These are phyloP conservation scores for Sapria himalayana DNA, from an alignment of 345 rosid species.

Conservation along the genomic window DNA sequence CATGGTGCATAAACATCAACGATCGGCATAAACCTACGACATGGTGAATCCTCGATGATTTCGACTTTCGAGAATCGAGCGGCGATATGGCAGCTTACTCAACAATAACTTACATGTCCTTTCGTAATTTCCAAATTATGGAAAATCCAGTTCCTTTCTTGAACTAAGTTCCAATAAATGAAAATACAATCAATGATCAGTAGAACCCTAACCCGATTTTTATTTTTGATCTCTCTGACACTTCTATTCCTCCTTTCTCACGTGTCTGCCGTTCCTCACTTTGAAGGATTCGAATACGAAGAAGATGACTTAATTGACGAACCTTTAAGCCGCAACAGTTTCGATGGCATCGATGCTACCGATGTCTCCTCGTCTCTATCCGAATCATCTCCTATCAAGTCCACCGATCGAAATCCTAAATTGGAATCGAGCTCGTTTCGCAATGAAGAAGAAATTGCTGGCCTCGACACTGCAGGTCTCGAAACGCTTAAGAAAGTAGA, in stretches of 20 bases:
- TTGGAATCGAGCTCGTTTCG: constrained; percentile 59
- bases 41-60: too few relatives aligned
- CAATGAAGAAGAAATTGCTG: constrained; percentile 98
- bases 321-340: constrained; percentile 17
- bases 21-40: too few relatives aligned
- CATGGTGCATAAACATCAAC: too few relatives aligned
- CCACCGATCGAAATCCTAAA: too few relatives aligned
- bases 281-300: constrained; percentile 94
- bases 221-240: too few relatives aligned
- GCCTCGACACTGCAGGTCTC: constrained; percentile 22
- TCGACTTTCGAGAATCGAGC: too few relatives aligned
- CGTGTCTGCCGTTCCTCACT: constrained; percentile 39
- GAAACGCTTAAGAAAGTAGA: constrained; percentile 5
- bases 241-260: constrained; percentile 16
- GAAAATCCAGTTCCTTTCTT: too few relatives aligned
- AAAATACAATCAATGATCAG: too few relatives aligned
- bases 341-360: constrained; percentile 15
- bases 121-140: too few relatives aligned
- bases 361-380: constrained; percentile 24
- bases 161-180: too few relatives aligned
- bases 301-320: constrained; percentile 38
- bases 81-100: too few relatives aligned
- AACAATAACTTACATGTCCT: too few relatives aligned
- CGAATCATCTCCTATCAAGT: constrained; percentile 15
- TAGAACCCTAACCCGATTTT: constrained; percentile 6